These are phyloP conservation scores for Whalleya microplaca DNA, from an alignment of 2,329 filamentous ascomycete genomes.

Conservation along the genomic window DNA sequence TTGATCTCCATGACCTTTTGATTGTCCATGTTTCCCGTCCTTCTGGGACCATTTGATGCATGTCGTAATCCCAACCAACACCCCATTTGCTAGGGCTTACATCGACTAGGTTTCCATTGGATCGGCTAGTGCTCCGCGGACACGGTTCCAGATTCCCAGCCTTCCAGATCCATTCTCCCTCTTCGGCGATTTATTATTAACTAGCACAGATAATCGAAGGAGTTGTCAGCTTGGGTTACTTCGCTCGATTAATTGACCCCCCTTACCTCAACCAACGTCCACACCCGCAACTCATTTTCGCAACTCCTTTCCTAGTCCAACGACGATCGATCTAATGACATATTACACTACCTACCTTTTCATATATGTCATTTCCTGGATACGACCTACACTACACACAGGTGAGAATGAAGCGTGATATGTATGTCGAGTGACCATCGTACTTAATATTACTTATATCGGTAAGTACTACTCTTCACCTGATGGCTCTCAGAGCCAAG, in stretches of 20 bases:
- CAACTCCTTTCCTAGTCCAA: not conserved
- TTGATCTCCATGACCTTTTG: slow-evolving; percentile 20
- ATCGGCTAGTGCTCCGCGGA: slow-evolving; percentile 26
- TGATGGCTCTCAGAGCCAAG: too few species aligned
- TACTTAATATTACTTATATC: not conserved
- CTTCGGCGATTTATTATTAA: not conserved
- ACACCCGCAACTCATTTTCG: not conserved
- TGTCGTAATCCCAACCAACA: slow-evolving; percentile 18
- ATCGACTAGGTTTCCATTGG: slow-evolving; percentile 23
- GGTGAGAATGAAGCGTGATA: not conserved
- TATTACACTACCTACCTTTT: not conserved
- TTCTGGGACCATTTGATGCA: slow-evolving; percentile 22
- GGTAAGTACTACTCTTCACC: too few species aligned
- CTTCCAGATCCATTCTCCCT: not conserved
- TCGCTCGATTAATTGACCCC: slow-evolving; percentile 2
- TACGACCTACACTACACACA: not conserved
- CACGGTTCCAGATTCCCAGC: slow-evolving; percentile 20
- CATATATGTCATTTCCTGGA: not conserved
- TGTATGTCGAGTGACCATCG: not conserved
- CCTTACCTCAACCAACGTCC: not conserved
- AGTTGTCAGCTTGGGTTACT: not conserved
- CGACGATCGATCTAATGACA: not conserved
- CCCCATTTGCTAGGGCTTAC: slow-evolving; percentile 11
- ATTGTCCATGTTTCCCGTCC: slow-evolving; percentile 27
- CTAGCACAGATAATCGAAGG: not conserved